Evolutionary conservation across 441 rosid species (phyloP).

Genomic region (Hypseocharis bilobata): DNA sequence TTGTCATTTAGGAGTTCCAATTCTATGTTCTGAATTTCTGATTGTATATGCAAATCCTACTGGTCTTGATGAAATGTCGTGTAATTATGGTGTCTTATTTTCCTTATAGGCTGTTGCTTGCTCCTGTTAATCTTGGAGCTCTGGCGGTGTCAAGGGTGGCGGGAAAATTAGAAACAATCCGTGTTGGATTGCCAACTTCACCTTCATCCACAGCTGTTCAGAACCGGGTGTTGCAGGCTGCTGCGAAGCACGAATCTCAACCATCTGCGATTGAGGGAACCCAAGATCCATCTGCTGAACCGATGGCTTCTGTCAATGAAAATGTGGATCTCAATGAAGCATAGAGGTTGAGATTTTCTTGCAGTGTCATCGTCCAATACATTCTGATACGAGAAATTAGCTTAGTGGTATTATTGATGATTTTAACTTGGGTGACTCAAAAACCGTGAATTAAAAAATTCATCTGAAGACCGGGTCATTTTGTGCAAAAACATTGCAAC

Average conservation of each 20-base stretch:
- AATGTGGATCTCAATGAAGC: slow-evolving; percentile 52
- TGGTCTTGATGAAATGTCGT: not conserved
- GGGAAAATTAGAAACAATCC: slow-evolving; percentile 65
- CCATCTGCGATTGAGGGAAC: slow-evolving; percentile 49
- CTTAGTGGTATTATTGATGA: not conserved
- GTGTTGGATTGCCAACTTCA: slow-evolving; percentile 75
- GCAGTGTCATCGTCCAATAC: not conserved
- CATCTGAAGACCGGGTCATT: not conserved
- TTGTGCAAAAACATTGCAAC: not conserved
- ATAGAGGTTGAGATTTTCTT: slow-evolving; percentile 17
- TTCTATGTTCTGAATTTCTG: not conserved
- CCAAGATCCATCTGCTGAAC: slow-evolving; percentile 37
- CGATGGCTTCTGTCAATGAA: slow-evolving; percentile 27
- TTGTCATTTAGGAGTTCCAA: slow-evolving; percentile 1
- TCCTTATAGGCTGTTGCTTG: slow-evolving; percentile 42
- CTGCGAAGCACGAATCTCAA: slow-evolving; percentile 84
- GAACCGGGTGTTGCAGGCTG: slow-evolving; percentile 79
- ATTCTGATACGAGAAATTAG: not conserved
- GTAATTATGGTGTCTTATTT: not conserved
- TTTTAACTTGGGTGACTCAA: not conserved
- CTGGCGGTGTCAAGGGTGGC: slow-evolving; percentile 79
- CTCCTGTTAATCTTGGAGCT: slow-evolving; percentile 59
- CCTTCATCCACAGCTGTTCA: slow-evolving; percentile 82
- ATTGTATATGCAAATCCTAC: not conserved
- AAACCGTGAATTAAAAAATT: not conserved